Base-by-base conservation (phyloP, 768 basidiomycete genomes). In the Leccinum variicolor region DNA sequence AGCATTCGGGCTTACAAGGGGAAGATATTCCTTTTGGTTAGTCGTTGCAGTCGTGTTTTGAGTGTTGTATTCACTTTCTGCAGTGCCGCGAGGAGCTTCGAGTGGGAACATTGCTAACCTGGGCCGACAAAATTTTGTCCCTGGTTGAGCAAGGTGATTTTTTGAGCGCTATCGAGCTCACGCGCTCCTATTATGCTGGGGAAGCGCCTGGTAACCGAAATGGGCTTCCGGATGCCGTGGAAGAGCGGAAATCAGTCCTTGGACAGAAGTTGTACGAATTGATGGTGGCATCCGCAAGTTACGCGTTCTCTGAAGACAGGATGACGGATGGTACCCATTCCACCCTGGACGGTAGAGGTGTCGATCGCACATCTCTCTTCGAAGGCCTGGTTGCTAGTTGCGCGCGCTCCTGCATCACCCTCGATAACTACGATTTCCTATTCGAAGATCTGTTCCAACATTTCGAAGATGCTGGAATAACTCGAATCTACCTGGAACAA, bases 241-340 rank as follows among this genome's bases (percentile, higher is more conserved):
- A 73, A n/a, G 77, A 80, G 45, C 81, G 89, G 23, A 81, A 81
- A 62, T 72, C 73, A 26, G 75, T 92, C 31, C 84, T 97, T 41
- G 90, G 89, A 2, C 79, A 82, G 53, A 89, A 90, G 66, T 79
- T 98, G 57, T 81, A 80, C 34, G 90, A 89, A 57, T 79, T 99
- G 29, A 90, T 99, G 87, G 74, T 77, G 11, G 94, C 97, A 3
- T 97, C 97, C 2, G 79, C 89, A 43, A 84, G 79, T 19, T 98
- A 95, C 71, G 86, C 90, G 1, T 99, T 99, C 72, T 95, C 96
- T 2, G 92, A 97, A 66, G 94, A 98, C 14, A 87, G 97, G 25
- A 87, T 98, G 84, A 86, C 80, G 23, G 97, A 98, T 70, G 83
- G 81, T 41, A 96, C 94, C 2, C 94, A 98, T 73, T 69, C 76